These are phyloP conservation scores for Xylaria sp. DNA, from an alignment of 2,329 filamentous ascomycete species.

Conservation along the genomic window DNA sequence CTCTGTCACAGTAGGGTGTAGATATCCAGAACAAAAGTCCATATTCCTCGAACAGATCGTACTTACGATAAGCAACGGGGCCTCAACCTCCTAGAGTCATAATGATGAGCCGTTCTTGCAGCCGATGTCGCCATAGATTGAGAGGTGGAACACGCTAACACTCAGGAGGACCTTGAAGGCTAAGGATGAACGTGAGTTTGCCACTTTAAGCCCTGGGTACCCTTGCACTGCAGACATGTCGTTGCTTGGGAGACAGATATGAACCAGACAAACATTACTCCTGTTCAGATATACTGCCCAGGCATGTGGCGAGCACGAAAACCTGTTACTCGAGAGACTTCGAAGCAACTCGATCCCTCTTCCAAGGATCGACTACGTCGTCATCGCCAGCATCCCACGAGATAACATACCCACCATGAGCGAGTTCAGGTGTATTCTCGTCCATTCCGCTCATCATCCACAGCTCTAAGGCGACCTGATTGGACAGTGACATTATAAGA, in stretches of 20 bases:
- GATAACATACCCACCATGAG: no score
- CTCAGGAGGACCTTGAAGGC: background rate
- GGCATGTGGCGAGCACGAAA: background rate
- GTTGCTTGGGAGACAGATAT: background rate
- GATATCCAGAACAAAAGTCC: no score
- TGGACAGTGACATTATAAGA: background rate
- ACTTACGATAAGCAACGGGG: no score
- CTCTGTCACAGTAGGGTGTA: no score
- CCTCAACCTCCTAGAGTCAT: background rate
- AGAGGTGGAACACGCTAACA: background rate
- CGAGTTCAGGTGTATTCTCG: no score
- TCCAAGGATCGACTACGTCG: background rate
- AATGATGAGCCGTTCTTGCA: background rate
- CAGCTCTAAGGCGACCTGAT: no score
- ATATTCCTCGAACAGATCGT: no score
- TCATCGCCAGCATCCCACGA: background rate
- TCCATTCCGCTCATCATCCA: no score
- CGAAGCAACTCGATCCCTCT: background rate
- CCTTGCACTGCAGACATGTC: background rate
- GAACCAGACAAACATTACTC: background rate
- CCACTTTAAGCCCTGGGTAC: background rate
- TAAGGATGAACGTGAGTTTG: background rate
- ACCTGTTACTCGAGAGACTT: background rate
- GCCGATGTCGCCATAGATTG: background rate
- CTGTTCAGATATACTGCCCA: background rate